A percentile compares a stretch with the other conserved stretches of the same genome.
phyloP scores from a whole-genome alignment of 306 rosid species.

The Quercus berberidifolia region DNA sequence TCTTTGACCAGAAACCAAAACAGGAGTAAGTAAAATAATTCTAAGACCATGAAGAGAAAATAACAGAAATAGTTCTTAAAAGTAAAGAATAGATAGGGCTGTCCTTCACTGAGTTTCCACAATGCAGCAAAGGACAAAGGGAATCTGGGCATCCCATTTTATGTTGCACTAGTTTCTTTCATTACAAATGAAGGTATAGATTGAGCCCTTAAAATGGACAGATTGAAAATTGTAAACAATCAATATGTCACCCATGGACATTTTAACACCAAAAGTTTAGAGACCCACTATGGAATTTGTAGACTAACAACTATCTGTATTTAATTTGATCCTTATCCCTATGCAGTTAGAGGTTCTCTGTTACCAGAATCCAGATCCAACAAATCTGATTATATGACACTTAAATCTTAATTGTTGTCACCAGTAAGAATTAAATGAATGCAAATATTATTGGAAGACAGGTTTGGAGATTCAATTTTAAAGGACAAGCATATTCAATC shows the following conservation, averaged over 20 bases:
- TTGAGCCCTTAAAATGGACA: neutral
- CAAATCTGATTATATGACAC: neutral
- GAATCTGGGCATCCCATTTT: neutral
- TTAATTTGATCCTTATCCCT: neutral
- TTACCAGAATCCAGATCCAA: neutral
- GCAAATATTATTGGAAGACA: too few relatives aligned
- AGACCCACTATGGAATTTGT: neutral
- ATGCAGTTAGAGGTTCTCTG: neutral
- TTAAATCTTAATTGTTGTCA: neutral
- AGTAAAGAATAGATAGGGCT: neutral
- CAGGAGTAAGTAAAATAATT: slow-evolving; percentile 9
- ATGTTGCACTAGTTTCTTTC: neutral
- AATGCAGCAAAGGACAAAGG: slow-evolving; percentile 6
- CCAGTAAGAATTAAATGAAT: neutral
- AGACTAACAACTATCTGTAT: neutral
- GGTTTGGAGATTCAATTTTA: too few relatives aligned
- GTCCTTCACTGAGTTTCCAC: neutral
- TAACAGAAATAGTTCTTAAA: neutral
- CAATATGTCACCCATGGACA: neutral
- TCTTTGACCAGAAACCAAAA: slow-evolving; percentile 44
- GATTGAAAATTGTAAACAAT: neutral
- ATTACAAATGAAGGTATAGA: neutral
- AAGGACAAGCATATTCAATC: neutral
- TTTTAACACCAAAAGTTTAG: neutral
- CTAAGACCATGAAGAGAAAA: slow-evolving; percentile 5